Conservation (phyloP, 352 stramenopile species). For the Globisporangium carolinianum region DNA sequence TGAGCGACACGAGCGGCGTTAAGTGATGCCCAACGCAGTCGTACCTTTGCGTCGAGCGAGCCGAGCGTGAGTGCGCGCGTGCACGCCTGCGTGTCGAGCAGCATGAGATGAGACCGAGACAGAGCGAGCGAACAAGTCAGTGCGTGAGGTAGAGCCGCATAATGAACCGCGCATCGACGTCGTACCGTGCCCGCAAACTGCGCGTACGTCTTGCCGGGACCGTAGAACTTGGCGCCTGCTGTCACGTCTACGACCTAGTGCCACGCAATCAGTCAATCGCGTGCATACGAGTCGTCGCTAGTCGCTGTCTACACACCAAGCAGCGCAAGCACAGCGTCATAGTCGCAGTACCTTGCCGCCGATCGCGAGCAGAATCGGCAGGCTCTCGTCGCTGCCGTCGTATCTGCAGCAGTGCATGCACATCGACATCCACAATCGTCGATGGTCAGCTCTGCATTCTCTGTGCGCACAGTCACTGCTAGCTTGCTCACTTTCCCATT, state of each 20-base stretch:
- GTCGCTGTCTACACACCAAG: no score
- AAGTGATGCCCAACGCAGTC: neutral
- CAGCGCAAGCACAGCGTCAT: no score
- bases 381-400: conserved; percentile 54
- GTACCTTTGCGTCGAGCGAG: conserved; percentile 63
- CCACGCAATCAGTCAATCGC: neutral
- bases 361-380: conserved; percentile 63
- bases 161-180: neutral
- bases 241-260: conserved; percentile 63
- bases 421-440: no score
- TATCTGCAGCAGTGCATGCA: conserved; percentile 23
- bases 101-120: neutral
- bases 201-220: conserved; percentile 58
- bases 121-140: neutral
- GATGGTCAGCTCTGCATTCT: neutral
- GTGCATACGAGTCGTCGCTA: no score
- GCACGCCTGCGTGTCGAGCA: conserved; percentile 33
- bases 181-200: conserved; percentile 65
- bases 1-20: neutral
- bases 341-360: conserved; percentile 45
- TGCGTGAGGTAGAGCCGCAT: neutral
- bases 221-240: conserved; percentile 68
- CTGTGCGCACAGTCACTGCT: no score
- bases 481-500: no score
- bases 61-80: conserved; percentile 63